Evolutionary conservation across 2,329 filamentous ascomycete genomes (phyloP).

Genomic region (Sarocladiaceae sp.): DNA sequence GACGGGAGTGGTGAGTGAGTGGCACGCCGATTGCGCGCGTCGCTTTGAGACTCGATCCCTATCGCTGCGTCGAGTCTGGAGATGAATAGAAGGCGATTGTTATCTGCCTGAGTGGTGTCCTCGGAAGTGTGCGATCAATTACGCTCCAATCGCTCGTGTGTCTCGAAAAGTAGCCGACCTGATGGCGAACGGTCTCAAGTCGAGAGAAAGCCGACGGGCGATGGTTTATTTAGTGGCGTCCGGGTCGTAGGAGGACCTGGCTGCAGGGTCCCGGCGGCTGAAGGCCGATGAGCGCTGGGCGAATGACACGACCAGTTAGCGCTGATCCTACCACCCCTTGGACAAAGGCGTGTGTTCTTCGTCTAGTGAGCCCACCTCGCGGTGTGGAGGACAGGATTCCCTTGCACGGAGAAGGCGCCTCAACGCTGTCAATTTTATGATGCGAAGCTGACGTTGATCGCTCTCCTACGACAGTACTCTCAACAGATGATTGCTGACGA

Average conservation of each 20-base stretch:
- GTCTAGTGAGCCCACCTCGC: conserved; percentile 5
- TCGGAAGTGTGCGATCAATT: not conserved
- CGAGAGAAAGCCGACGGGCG: not conserved
- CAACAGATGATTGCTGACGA: not conserved
- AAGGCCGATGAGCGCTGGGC: conserved; percentile 3
- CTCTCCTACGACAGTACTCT: too few species aligned
- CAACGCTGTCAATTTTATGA: not conserved
- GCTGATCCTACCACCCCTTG: conserved; percentile 3
- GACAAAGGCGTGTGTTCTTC: not conserved
- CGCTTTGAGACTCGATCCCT: conserved; percentile 3
- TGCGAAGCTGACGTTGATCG: too few species aligned
- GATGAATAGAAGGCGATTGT: not conserved
- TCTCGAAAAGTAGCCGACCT: too few species aligned
- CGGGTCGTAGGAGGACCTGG: not conserved
- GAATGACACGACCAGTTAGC: conserved; percentile 5
- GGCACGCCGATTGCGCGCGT: not conserved
- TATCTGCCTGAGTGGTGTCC: not conserved
- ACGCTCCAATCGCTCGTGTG: not conserved
- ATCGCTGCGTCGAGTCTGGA: not conserved
- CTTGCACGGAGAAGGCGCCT: not conserved
- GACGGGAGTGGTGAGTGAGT: not conserved
- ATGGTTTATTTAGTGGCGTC: conserved; percentile 4
- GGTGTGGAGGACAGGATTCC: conserved; percentile 1
- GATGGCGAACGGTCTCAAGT: not conserved
- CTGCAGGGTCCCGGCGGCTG: conserved; percentile 9